Evolutionary conservation across 75 land plant species (phyloP).

Genomic region (Sequoia sempervirens): DNA sequence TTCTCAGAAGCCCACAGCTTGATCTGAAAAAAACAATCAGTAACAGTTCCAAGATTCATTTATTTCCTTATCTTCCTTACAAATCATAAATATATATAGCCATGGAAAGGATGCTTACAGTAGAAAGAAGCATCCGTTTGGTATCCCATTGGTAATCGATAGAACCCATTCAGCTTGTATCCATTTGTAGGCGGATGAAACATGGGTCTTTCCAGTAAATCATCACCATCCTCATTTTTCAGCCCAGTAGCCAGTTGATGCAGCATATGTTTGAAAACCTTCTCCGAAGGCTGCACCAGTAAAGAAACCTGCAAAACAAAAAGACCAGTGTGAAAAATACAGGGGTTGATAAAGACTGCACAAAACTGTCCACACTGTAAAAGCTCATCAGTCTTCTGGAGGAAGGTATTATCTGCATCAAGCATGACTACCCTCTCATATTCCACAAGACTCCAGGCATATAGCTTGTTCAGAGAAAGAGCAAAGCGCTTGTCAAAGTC

Average conservation of each 20-base stretch:
- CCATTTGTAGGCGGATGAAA: conserved; percentile 84
- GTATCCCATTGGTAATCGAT: conserved; percentile 88
- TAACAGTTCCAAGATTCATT: background rate
- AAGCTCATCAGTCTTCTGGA: no score
- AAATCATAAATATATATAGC: background rate
- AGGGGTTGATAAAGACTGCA: no score
- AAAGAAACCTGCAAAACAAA: no score
- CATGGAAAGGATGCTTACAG: conserved; percentile 48
- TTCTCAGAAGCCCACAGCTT: no score
- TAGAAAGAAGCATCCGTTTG: conserved; percentile 98
- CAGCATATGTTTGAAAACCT: conserved; percentile 62
- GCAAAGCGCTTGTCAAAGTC: conserved; percentile 26
- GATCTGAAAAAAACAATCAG: no score
- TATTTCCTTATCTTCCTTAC: no score
- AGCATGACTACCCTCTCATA: no score
- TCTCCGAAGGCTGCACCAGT: conserved; percentile 88
- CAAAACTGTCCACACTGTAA: no score
- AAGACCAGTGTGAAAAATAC: no score
- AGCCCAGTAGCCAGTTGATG: conserved; percentile 46
- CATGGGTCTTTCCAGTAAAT: conserved; percentile 76
- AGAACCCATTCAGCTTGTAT: conserved; percentile 65
- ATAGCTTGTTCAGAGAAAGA: no score
- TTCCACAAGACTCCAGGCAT: no score
- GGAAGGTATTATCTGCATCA: no score
- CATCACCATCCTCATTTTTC: conserved; percentile 82